Percentiles rank a stretch among this genome's conserved stretches.
Conservation (phyloP, 2,329 filamentous ascomycete genomes). For the Colletotrichum tanaceti region DNA sequence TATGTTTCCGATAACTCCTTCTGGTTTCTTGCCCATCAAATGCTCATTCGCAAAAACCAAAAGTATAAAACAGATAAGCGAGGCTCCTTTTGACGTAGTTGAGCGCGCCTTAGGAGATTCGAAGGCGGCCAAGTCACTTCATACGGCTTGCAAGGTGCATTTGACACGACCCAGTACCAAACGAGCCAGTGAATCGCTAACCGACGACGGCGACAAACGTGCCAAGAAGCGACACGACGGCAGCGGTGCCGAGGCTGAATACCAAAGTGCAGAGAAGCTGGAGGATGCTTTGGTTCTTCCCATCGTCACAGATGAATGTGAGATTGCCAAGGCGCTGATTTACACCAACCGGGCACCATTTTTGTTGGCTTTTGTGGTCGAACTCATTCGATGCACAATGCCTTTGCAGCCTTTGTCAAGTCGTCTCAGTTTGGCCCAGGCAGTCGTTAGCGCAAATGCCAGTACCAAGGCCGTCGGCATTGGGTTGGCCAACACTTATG, state of each 20-base stretch:
- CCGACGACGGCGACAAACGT: conserved; percentile 43
- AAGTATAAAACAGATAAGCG: conserved; percentile 67
- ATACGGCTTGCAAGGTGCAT: conserved; percentile 66
- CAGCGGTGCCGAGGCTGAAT: conserved; percentile 40
- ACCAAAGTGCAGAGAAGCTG: conserved; percentile 59
- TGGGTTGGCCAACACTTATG: conserved; percentile 73
- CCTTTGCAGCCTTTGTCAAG: conserved; percentile 88
- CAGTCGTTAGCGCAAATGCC: conserved; percentile 84
- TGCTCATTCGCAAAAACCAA: conserved; percentile 24
- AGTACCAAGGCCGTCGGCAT: conserved; percentile 80
- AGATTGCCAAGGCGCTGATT: conserved; percentile 68
- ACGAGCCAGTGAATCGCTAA: background rate
- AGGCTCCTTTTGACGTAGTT: conserved; percentile 58
- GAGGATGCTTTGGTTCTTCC: conserved; percentile 73
- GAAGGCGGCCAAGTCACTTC: conserved; percentile 62
- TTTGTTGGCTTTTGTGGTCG: conserved; percentile 82
- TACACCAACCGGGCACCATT: conserved; percentile 85
- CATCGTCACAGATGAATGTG: conserved; percentile 66
- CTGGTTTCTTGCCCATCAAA: background rate
- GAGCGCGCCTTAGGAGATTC: conserved; percentile 60
- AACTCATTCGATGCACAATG: conserved; percentile 82
- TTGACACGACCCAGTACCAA: conserved; percentile 51
- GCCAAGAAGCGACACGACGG: conserved; percentile 5
- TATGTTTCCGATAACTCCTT: conserved; percentile 42
- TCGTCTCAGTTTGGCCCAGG: conserved; percentile 83